Base-by-base conservation (phyloP, 2,329 filamentous ascomycete genomes). In the Leptodontidium sp. region DNA sequence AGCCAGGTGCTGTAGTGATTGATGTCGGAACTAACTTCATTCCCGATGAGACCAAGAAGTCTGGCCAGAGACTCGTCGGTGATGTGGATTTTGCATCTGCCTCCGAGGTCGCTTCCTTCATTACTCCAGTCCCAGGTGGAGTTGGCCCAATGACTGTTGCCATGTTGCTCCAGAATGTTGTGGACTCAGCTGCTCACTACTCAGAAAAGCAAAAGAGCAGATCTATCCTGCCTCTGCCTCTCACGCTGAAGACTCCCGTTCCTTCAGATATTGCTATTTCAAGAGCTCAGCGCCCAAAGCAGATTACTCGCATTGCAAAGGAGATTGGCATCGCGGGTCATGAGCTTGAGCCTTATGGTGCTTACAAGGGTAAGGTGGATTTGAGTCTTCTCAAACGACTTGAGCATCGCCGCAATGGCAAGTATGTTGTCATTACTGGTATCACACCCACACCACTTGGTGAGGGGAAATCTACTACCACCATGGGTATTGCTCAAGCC, bases 101-200 rank as follows among this genome's bases (percentile, higher is more conserved):
- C 17, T 87, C 86, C 17, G 86, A 97, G 78, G 92, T 98, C 52
- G 96, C 94, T 24, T 97, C 94, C 2, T 88, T 92, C 77, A 98
- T 99, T 77, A 99, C 96, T 2, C 96, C 96, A 0, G 96, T 99
- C 1, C 96, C 96, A 1, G 96, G 96, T 67, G 96, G 96, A 80
- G 96, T 99, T 68, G 96, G 96, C 0, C 96, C 96, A 62, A 99
- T 99, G 96, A 99, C 96, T 2, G 94, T 99, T 72, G 96, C 96
- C 69, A 99, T 99, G 96, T 86, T 99, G 59, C 84, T 99, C 76
- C 93, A 97, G 81, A 99, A 99, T 78, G 94, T 98, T 9, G 91
- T 98, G 66, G 91, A 95, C 75, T 91, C 95, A 43, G 91, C 96
- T 45, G 91, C 90, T 61, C 84, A 87, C 67, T 94, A 93, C 78